Evolutionary conservation across 108 stramenopile species (phyloP).

Genomic region (Skeletonema tropicum): DNA sequence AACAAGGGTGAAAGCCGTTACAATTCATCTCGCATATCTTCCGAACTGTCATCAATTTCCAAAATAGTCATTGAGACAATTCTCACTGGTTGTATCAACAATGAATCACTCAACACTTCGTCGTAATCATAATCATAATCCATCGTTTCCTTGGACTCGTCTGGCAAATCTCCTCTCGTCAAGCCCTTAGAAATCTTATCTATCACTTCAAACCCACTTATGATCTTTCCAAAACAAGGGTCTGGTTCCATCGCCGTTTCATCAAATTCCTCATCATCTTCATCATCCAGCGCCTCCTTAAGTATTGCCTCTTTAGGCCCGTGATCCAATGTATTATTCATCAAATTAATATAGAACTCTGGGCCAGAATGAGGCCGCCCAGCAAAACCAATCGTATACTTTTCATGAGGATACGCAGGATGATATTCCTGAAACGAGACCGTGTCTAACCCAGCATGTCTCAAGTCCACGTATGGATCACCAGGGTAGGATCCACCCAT

Average conservation of each 20-base stretch:
- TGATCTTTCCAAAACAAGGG: conserved; percentile 91
- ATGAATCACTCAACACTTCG: conserved; percentile 9
- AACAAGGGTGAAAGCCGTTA: not conserved
- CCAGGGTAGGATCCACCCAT: conserved; percentile 22
- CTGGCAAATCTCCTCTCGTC: conserved; percentile 35
- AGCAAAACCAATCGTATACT: conserved; percentile 86
- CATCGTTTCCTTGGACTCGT: not conserved
- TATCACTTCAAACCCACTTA: conserved; percentile 68
- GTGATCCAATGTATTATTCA: conserved; percentile 87
- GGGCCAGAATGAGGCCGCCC: conserved; percentile 91
- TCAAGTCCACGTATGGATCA: conserved; percentile 53
- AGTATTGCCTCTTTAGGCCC: conserved; percentile 78
- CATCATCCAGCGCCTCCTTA: not conserved
- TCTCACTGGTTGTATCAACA: conserved; percentile 37
- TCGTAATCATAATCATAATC: conserved; percentile 9
- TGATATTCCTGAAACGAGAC: conserved; percentile 88
- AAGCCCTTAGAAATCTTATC: conserved; percentile 52
- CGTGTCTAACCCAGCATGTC: conserved; percentile 46
- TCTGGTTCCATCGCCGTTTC: conserved; percentile 78
- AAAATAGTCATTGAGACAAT: conserved; percentile 39
- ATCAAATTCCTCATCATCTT: conserved; percentile 13
- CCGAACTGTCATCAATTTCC: not conserved
- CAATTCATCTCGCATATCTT: not conserved
- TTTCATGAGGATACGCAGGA: conserved; percentile 67
- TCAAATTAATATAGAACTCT: conserved; percentile 87